Evolutionary conservation across 352 stramenopile genomes (phyloP).

Genomic region (Paralagenidium karlingii): DNA sequence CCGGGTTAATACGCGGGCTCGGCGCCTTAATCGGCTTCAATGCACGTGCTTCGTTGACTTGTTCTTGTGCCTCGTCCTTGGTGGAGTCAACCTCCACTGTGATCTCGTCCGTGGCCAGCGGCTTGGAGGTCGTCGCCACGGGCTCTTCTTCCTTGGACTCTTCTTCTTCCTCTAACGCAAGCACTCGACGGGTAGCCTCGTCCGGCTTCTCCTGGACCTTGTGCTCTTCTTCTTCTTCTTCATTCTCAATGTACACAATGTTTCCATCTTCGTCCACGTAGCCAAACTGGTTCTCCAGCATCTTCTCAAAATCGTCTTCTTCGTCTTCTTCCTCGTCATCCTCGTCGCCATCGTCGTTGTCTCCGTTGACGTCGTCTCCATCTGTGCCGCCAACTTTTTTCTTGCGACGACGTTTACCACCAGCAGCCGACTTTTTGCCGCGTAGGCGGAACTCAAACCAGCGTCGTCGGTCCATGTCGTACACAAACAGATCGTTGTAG

Average conservation of each 20-base stretch:
- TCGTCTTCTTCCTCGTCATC: conserved; percentile 51
- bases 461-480: conserved; percentile 92
- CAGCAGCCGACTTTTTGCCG: conserved; percentile 60
- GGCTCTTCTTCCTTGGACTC: conserved; percentile 22
- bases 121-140: conserved; percentile 9
- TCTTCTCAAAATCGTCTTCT: conserved; percentile 71
- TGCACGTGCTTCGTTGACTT: background rate
- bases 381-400: conserved; percentile 16
- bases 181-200: background rate
- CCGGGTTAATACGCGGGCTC: conserved; percentile 78
- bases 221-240: conserved; percentile 63
- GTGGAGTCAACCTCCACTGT: background rate
- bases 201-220: conserved; percentile 24
- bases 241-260: conserved; percentile 91
- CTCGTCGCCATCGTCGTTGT: conserved; percentile 28
- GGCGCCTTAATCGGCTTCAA: conserved; percentile 17
- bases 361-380: conserved; percentile 21
- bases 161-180: conserved; percentile 15
- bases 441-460: conserved; percentile 91
- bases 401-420: conserved; percentile 52
- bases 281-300: conserved; percentile 89
- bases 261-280: conserved; percentile 93
- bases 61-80: conserved; percentile 11
- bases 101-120: background rate
- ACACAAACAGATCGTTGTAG: conserved; percentile 96